Conservation (phyloP, 2,329 filamentous ascomycete species). For the Hymenoscyphus repandus region DNA sequence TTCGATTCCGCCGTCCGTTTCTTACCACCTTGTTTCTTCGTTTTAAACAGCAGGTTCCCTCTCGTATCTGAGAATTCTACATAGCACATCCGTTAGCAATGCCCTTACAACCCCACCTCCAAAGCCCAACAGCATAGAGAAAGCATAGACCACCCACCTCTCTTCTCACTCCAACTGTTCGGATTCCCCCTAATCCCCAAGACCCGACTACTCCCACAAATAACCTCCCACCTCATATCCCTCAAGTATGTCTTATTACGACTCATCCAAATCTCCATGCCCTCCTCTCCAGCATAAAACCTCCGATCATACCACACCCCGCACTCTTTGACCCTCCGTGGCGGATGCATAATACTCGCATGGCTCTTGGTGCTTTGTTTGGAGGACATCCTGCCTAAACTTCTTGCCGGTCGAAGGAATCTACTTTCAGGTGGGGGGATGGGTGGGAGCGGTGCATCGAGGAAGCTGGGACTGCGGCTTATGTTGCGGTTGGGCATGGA, state of each 20-base stretch:
- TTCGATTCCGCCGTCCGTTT: background rate
- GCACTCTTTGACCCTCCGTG: slow-evolving; percentile 2
- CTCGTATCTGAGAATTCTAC: slow-evolving; percentile 5
- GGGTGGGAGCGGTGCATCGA: slow-evolving; percentile 2
- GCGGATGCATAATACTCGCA: background rate
- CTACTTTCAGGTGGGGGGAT: background rate
- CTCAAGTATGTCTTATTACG: background rate
- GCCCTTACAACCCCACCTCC: too few relatives aligned
- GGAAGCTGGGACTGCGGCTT: background rate
- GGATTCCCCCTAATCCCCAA: slow-evolving; percentile 3
- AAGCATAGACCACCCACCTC: slow-evolving; percentile 2
- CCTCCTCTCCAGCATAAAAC: slow-evolving; percentile 6
- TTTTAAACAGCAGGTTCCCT: slow-evolving; percentile 5
- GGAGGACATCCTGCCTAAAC: background rate
- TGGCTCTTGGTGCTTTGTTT: background rate
- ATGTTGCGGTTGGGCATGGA: background rate
- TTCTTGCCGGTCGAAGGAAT: background rate
- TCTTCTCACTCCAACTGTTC: slow-evolving; percentile 4
- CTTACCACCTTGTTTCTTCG: slow-evolving; percentile 1
- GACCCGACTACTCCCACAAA: slow-evolving; percentile 1
- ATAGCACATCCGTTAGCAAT: background rate
- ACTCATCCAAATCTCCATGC: slow-evolving; percentile 6
- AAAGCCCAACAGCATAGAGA: background rate
- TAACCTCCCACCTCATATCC: slow-evolving; percentile 9
- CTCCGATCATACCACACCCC: slow-evolving; percentile 5